Percentiles rank a stretch among this genome's conserved stretches.
Evolutionary conservation across 345 rosid genomes (phyloP).

Genomic region (Sapria himalayana): DNA sequence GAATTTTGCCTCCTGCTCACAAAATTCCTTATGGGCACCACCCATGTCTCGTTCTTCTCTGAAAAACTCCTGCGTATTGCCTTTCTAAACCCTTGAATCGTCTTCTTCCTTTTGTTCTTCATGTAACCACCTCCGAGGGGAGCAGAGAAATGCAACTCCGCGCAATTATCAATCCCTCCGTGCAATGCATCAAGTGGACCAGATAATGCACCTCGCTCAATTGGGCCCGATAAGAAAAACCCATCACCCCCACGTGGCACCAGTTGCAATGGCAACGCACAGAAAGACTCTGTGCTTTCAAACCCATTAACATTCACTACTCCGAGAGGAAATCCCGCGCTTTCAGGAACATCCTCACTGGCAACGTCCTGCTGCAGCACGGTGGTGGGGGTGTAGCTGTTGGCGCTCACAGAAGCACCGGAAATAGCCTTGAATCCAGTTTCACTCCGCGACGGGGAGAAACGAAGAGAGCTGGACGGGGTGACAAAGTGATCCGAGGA

Average conservation of each 20-base stretch:
- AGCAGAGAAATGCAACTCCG: slow-evolving; percentile 60
- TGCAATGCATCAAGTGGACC: slow-evolving; percentile 55
- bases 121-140: slow-evolving; percentile 54
- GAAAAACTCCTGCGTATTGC: slow-evolving; percentile 36
- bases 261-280: slow-evolving; percentile 65
- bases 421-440: slow-evolving; percentile 71
- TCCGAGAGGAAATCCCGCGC: slow-evolving; percentile 22
- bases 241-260: slow-evolving; percentile 58
- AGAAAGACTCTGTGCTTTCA: slow-evolving; percentile 78
- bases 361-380: slow-evolving; percentile 52
- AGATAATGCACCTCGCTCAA: slow-evolving; percentile 63
- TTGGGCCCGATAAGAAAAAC: slow-evolving; percentile 77
- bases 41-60: slow-evolving; percentile 84
- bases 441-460: slow-evolving; percentile 40
- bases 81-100: slow-evolving; percentile 34
- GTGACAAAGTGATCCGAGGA: slow-evolving; percentile 76
- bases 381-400: slow-evolving; percentile 61
- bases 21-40: slow-evolving; percentile 82
- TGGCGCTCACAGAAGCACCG: slow-evolving; percentile 83
- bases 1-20: slow-evolving; percentile 31
- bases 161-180: slow-evolving; percentile 21
- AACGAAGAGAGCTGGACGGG: slow-evolving; percentile 71
- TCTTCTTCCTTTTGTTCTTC: slow-evolving; percentile 39
- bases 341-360: slow-evolving; percentile 67
- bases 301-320: slow-evolving; percentile 47